Base-by-base conservation (phyloP, 2,329 filamentous ascomycete genomes). In the Aspergillus pseudoglaucus region DNA sequence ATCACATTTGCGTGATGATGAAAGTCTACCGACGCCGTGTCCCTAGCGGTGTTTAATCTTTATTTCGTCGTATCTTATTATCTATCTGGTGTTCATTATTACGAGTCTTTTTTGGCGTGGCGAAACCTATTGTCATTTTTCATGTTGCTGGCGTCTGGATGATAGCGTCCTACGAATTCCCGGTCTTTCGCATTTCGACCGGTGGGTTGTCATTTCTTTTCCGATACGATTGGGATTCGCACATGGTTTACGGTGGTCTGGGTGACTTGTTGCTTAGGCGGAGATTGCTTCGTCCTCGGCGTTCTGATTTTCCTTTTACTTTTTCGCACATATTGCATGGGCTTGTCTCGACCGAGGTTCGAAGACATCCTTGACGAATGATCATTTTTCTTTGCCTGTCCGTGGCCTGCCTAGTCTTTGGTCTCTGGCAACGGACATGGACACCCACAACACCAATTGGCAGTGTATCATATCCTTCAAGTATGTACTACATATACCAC, bases 91-190 rank as follows among this genome's bases (percentile, higher is more conserved):
- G 37, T 39, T 18, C 10, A 14, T 18, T 39, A 18, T 39, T 39
- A 8, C 22, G 37, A 7, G 15, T 9, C 17, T 15, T 46, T 51
- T 53, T 37, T 45, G 55, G 56, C 53, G 54, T 59, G 49, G 52
- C 48, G 48, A 52, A 46, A 54, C 50, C 56, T 55, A 57, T 59
- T 52, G 46, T 46, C 49, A 51, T 46, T 49, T 52, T 43, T 49
- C 41, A 39, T 12, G 15, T 44, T 49, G 48, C 48, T 48, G 57
- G 57, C 56, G 57, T 59, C 57, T 55, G 54, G 46, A 51, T 49
- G 57, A 53, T 55, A 50, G 49, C 53, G 52, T 57, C 46, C 47
- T 47, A 49, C 49, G 44, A 61, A 58, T 58, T 56, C 55, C 57
- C 53, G 55, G 50, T 44, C 52, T 52, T 44, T 44, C 15, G 10